Conservation (phyloP, 176 grass and related monocot species). For the Avena insularis region DNA sequence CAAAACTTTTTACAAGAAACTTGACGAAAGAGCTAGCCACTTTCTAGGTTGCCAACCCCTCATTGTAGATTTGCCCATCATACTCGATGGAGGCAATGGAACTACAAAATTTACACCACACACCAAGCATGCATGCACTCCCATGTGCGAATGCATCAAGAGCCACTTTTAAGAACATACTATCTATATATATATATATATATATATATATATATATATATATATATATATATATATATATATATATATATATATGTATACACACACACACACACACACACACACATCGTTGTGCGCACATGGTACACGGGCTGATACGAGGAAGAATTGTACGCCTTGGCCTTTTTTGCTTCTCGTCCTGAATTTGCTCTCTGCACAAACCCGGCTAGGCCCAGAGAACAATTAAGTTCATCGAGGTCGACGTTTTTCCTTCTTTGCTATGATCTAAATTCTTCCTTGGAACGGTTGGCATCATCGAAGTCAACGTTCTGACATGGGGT, state of each 20-base stretch:
- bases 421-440: neutral
- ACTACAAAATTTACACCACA: conserved; percentile 36
- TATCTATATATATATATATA: no score
- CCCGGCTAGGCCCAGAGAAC: neutral
- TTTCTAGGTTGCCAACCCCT: neutral
- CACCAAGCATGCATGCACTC: neutral
- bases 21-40: conserved; percentile 7
- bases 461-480: neutral
- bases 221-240: no score
- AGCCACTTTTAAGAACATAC: neutral
- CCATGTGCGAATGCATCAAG: neutral
- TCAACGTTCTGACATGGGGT: neutral
- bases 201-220: no score
- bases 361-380: conserved; percentile 21
- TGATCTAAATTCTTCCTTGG: neutral
- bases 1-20: conserved; percentile 18
- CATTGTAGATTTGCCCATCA: conserved; percentile 1
- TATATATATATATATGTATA: no score
- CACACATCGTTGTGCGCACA: neutral
- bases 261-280: neutral
- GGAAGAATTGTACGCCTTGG: conserved; percentile 5
- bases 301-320: neutral
- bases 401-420: neutral
- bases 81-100: conserved; percentile 14
- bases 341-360: neutral